A percentile compares a stretch with the other conserved stretches of the same genome.
phyloP scores from a whole-genome alignment of 805 yeast genomes.

The Martiniozyma abietophila region DNA sequence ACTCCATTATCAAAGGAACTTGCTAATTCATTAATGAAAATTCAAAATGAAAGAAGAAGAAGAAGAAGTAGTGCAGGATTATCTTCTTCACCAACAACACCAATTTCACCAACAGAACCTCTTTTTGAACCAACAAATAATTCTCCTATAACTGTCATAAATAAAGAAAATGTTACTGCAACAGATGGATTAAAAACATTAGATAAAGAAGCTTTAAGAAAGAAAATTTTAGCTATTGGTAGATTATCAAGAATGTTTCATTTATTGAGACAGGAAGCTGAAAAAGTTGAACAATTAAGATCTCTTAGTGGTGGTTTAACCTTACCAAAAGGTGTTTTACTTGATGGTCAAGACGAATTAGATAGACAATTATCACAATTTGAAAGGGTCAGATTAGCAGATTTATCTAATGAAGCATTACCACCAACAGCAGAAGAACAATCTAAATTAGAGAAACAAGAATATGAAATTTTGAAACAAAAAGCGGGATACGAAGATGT shows the following conservation, averaged over 20 bases:
- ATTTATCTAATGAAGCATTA: slow-evolving; percentile 71
- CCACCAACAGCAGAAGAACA: slow-evolving; percentile 51
- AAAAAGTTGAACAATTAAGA: slow-evolving; percentile 76
- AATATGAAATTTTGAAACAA: slow-evolving; percentile 9
- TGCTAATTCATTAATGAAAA: slow-evolving; percentile 25
- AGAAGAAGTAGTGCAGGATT: neutral
- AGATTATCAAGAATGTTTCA: slow-evolving; percentile 90
- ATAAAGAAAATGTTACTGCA: too few species aligned
- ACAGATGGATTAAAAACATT: slow-evolving; percentile 12
- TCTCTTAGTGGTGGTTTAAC: slow-evolving; percentile 54
- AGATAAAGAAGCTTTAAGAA: slow-evolving; percentile 46
- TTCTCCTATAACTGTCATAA: too few species aligned
- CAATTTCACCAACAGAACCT: slow-evolving; percentile 3
- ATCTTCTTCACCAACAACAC: slow-evolving; percentile 3
- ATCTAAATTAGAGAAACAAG: slow-evolving; percentile 7
- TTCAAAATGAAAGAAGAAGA: neutral
- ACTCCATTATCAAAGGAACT: slow-evolving; percentile 41
- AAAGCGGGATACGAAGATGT: too few species aligned
- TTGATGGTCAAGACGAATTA: slow-evolving; percentile 76
- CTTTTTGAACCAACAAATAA: too few species aligned
- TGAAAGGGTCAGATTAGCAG: slow-evolving; percentile 77
- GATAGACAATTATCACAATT: slow-evolving; percentile 61
- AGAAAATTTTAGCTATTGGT: slow-evolving; percentile 93
- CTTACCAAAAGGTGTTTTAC: slow-evolving; percentile 80
- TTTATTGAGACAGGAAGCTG: slow-evolving; percentile 81